Percentiles rank a stretch among this genome's conserved stretches.
These are phyloP conservation scores for Triticum dicoccoides DNA, from an alignment of 176 grass and related monocot species.

Conservation along the genomic window DNA sequence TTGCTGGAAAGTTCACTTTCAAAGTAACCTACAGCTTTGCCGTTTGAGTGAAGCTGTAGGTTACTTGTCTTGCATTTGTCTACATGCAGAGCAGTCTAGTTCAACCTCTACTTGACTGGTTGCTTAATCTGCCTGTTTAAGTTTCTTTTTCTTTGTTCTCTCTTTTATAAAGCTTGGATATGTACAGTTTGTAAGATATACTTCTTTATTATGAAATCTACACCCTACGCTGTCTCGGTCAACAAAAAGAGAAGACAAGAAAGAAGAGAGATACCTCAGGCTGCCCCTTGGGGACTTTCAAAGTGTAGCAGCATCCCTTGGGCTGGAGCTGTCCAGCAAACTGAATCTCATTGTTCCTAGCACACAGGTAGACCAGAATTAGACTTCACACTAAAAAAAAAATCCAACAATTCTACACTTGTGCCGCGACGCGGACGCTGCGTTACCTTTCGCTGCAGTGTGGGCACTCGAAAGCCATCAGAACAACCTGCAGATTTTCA, in stretches of 20 bases:
- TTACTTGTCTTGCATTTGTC: too few relatives aligned
- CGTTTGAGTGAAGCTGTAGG: too few relatives aligned
- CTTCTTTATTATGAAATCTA: not conserved
- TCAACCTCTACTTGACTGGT: not conserved
- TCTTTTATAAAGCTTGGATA: not conserved
- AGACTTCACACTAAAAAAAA: not conserved
- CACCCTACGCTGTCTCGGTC: not conserved
- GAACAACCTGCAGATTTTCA: constrained; percentile 59
- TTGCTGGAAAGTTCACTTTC: too few relatives aligned
- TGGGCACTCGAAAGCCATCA: constrained; percentile 92
- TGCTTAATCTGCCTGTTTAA: not conserved
- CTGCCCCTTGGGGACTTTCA: constrained; percentile 54
- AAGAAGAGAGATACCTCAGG: constrained; percentile 35
- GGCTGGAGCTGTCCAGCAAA: constrained; percentile 88
- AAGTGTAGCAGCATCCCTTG: constrained; percentile 65
- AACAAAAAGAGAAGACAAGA: not conserved
- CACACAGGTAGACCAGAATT: not conserved
- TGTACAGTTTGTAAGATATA: not conserved
- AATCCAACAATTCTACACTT: not conserved
- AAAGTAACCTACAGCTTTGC: too few relatives aligned
- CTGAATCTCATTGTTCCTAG: constrained; percentile 92
- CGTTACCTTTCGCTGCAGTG: constrained; percentile 84
- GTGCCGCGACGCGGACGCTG: not conserved
- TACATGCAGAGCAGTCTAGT: too few relatives aligned
- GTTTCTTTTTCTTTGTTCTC: not conserved